Percentiles rank a stretch among this genome's conserved stretches.
Evolutionary conservation across 169 alveolate species (phyloP).

Genomic region (Theileria equi): DNA sequence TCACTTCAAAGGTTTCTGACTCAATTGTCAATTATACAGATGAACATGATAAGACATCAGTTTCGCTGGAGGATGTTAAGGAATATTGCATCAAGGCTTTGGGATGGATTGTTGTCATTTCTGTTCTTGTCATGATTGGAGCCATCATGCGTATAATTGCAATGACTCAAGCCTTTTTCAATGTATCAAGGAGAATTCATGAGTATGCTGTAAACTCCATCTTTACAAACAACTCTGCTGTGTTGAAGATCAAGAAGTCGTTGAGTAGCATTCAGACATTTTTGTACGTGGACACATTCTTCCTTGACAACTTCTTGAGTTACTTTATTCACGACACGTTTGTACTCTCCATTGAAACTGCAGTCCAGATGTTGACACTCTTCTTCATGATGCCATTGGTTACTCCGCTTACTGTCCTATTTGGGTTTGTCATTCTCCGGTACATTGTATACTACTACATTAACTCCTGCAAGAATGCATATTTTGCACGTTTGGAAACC

Average conservation of each 20-base stretch:
- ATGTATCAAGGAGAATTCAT: constrained; percentile 39
- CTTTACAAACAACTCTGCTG: constrained; percentile 21
- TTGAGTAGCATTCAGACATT: constrained; percentile 26
- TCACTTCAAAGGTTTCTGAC: constrained; percentile 16
- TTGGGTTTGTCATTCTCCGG: not conserved
- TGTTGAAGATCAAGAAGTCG: constrained; percentile 11
- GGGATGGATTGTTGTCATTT: no score
- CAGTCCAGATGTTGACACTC: constrained; percentile 36
- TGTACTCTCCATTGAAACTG: constrained; percentile 7
- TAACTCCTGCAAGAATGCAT: constrained; percentile 28
- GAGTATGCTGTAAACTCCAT: constrained; percentile 39
- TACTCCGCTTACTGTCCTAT: constrained; percentile 12
- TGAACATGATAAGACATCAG: not conserved
- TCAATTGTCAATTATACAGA: not conserved
- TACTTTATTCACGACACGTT: constrained; percentile 15
- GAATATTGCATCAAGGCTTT: constrained; percentile 14
- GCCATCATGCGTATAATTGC: not conserved
- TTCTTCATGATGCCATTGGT: constrained; percentile 36
- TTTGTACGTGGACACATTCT: constrained; percentile 29
- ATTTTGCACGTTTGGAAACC: constrained; percentile 21
- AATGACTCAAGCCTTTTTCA: constrained; percentile 2
- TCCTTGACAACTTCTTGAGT: constrained; percentile 38
- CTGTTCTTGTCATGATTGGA: constrained; percentile 1
- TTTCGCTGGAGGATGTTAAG: no score
- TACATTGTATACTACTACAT: constrained; percentile 9